Percentiles rank a stretch among this genome's conserved stretches.
Evolutionary conservation across 768 basidiomycete genomes (phyloP).

Genomic region (Clitopilus hobsonii): DNA sequence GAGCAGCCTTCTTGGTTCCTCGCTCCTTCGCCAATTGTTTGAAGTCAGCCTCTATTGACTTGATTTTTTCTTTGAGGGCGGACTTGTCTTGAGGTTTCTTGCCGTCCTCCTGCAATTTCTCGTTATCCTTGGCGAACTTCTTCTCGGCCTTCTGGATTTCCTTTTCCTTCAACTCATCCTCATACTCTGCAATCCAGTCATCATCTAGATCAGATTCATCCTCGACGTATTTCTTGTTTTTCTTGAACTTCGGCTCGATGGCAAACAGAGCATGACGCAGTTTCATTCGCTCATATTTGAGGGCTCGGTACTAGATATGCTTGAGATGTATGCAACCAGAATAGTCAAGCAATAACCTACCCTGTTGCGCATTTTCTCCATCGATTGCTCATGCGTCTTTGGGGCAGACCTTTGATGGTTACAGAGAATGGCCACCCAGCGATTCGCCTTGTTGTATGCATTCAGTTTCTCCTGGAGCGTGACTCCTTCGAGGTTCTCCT

Average conservation of each 20-base stretch:
- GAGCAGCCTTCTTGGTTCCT: conserved; percentile 61
- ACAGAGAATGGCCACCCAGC: conserved; percentile 94
- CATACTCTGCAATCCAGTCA: conserved; percentile 80
- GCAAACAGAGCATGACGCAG: conserved; percentile 83
- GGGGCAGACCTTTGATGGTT: conserved; percentile 97
- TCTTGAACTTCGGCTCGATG: conserved; percentile 76
- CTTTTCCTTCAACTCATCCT: conserved; percentile 70
- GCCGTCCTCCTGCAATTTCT: conserved; percentile 74
- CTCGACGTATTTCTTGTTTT: conserved; percentile 68
- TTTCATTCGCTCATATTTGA: conserved; percentile 99
- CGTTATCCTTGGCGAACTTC: conserved; percentile 93
- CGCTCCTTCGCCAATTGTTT: conserved; percentile 74
- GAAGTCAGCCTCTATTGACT: conserved; percentile 73
- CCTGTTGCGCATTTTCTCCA: conserved; percentile 92
- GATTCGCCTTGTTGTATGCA: conserved; percentile 95
- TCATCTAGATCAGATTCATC: conserved; percentile 95
- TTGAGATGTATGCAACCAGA: conserved; percentile 3
- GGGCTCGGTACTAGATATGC: conserved; percentile 61
- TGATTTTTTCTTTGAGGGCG: conserved; percentile 63
- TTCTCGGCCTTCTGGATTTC: conserved; percentile 89
- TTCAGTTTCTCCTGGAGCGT: conserved; percentile 95
- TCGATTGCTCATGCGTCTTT: conserved; percentile 89
- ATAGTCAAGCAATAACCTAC: conserved; percentile 35
- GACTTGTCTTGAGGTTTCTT: conserved; percentile 53
- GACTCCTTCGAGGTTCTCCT: conserved; percentile 51